Conservation (phyloP, 2,329 filamentous ascomycete species). For the Aspergillus sojae region DNA sequence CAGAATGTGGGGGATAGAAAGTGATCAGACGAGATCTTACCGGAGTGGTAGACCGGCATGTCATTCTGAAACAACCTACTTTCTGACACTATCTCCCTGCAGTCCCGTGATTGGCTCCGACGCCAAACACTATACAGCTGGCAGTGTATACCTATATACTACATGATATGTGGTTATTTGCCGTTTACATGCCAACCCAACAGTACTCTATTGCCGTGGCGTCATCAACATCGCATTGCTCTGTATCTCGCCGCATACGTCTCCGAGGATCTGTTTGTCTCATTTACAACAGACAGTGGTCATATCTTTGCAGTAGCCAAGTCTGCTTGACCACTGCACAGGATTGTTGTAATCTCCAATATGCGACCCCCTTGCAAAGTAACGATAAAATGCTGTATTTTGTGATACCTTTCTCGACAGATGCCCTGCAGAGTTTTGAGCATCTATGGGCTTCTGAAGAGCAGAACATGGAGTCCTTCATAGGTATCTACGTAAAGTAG, state of each 20-base stretch:
- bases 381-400: background rate
- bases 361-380: background rate
- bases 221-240: background rate
- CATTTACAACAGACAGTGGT: background rate
- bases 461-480: background rate
- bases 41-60: background rate
- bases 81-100: background rate
- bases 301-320: background rate
- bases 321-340: background rate
- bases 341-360: background rate
- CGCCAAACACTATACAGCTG: background rate
- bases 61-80: conserved; percentile 1
- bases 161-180: background rate
- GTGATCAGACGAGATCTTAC: conserved; percentile 2
- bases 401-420: background rate
- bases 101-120: background rate
- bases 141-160: background rate
- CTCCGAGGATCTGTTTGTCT: background rate
- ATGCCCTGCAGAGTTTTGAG: background rate
- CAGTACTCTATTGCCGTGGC: background rate
- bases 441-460: background rate
- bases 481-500: background rate
- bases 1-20: background rate
- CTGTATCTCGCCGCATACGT: background rate
- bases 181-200: background rate